These are phyloP conservation scores for Neonectria coccinea DNA, from an alignment of 2,329 filamentous ascomycete species.

Conservation along the genomic window DNA sequence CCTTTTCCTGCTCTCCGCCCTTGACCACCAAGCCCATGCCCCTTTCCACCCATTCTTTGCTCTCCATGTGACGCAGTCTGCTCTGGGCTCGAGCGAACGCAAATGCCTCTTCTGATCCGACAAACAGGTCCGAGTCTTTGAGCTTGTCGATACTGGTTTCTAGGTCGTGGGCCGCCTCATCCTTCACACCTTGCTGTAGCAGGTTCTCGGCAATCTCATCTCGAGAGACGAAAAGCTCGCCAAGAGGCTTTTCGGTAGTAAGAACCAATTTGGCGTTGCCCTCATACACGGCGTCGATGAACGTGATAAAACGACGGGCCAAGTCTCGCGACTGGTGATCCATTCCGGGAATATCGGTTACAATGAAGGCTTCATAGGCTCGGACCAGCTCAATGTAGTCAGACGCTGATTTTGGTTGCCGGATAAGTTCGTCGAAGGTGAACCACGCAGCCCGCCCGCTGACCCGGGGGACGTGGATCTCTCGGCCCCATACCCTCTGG, in stretches of 20 bases:
- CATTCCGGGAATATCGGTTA: conserved; percentile 94
- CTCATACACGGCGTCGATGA: conserved; percentile 97
- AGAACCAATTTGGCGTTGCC: conserved; percentile 92
- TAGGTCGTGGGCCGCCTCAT: conserved; percentile 87
- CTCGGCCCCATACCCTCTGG: conserved; percentile 91
- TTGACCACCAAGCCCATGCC: conserved; percentile 74
- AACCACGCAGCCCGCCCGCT: conserved; percentile 92
- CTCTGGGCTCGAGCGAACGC: conserved; percentile 92
- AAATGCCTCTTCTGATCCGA: conserved; percentile 95
- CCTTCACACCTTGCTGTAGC: conserved; percentile 62
- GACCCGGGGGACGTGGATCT: conserved; percentile 87
- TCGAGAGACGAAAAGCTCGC: conserved; percentile 85
- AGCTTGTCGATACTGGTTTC: conserved; percentile 86
- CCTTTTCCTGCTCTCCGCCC: conserved; percentile 74
- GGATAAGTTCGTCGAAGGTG: conserved; percentile 92
- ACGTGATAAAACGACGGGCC: conserved; percentile 94
- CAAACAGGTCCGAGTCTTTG: conserved; percentile 88
- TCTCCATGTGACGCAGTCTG: conserved; percentile 91
- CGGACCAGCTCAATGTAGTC: conserved; percentile 94
- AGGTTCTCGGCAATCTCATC: conserved; percentile 73
- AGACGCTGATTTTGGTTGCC: conserved; percentile 87
- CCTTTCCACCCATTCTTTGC: conserved; percentile 92
- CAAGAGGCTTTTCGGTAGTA: conserved; percentile 86
- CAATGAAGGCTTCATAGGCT: conserved; percentile 90
- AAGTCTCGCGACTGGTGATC: conserved; percentile 86